Evolutionary conservation across 371 early-diverging fungal genomes (phyloP).

Genomic region (Rhizopus arrhizus): DNA sequence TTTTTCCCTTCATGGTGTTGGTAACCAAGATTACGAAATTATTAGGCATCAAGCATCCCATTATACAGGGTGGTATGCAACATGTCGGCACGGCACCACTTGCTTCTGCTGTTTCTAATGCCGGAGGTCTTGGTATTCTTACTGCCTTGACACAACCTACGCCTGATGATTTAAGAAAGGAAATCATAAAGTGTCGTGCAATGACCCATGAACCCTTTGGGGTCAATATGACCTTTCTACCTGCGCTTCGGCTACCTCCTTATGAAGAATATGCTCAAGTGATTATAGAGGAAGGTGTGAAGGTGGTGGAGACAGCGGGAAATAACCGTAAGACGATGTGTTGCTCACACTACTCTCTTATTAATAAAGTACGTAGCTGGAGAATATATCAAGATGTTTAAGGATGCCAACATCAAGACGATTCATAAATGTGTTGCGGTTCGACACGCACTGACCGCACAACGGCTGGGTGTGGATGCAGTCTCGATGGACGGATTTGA

Average conservation of each 20-base stretch:
- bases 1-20: constrained; percentile 45
- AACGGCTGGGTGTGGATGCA: constrained; percentile 59
- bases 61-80: constrained; percentile 49
- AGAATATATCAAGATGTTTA: constrained; percentile 69
- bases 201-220: constrained; percentile 80
- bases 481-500: constrained; percentile 78
- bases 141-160: constrained; percentile 84
- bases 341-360: not conserved
- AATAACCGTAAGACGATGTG: constrained; percentile 49
- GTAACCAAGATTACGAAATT: constrained; percentile 62
- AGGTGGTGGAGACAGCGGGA: constrained; percentile 72
- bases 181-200: constrained; percentile 69
- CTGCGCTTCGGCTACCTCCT: constrained; percentile 71
- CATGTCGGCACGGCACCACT: constrained; percentile 77
- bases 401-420: constrained; percentile 65
- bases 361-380: constrained; percentile 41
- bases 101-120: constrained; percentile 92
- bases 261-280: constrained; percentile 72
- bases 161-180: constrained; percentile 70
- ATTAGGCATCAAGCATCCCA: constrained; percentile 71
- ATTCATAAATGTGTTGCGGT: constrained; percentile 79
- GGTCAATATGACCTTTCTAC: constrained; percentile 69
- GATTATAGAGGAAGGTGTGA: constrained; percentile 75
- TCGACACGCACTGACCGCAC: constrained; percentile 69
- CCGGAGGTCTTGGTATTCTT: constrained; percentile 94